Evolutionary conservation across 1,139 yeast genomes (phyloP), one percentile per base, ranked within the genome.

Genomic region (Casaregolazyma suthepensis): DNA sequence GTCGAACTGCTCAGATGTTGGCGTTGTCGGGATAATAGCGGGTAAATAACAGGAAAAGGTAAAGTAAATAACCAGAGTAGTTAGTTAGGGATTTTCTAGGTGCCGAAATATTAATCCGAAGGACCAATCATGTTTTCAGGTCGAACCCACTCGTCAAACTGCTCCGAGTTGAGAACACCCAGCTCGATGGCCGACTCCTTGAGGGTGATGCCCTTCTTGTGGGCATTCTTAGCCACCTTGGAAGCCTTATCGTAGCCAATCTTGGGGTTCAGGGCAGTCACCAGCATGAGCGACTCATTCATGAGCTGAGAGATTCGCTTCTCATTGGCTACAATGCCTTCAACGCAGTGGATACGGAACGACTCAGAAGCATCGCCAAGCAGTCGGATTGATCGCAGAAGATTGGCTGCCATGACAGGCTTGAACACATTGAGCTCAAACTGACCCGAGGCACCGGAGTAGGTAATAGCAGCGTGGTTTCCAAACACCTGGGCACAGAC

Each of bases 51-150:
- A 35, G 10, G 31, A 10, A 6, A 26, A 26, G 5, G 5, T 6
- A 26, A 26, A 6, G 31, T 5, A 10, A 26, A 13, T 35, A 35
- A 35, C 9, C 20, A 47, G 35, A 18, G 18, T 26, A 20, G 42
- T 46, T 47, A 47, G 20, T 48, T 22, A 22, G 26, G 26, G 4
- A 6, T 26, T 26, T 26, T 26, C 31, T 26, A 26, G 6, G 2
- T 26, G 31, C 37, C 13, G 13, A 15, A 37, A 19, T 4, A 10
- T 56, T 67, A 62, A 54, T 64, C 66, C 23, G 69, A 69, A 65
- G 99, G 99, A 56, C 97, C 96, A 75, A 93, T 82, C 99, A 93
- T 93, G 69, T 87, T 83, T 77, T 93, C 98, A 61, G 99, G 99
- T 73, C 89, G 84, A 63, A 93, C 99, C 96, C 96, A 93, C 73